Conservation (phyloP, 805 yeast genomes). For the Alloascoidea africana region DNA sequence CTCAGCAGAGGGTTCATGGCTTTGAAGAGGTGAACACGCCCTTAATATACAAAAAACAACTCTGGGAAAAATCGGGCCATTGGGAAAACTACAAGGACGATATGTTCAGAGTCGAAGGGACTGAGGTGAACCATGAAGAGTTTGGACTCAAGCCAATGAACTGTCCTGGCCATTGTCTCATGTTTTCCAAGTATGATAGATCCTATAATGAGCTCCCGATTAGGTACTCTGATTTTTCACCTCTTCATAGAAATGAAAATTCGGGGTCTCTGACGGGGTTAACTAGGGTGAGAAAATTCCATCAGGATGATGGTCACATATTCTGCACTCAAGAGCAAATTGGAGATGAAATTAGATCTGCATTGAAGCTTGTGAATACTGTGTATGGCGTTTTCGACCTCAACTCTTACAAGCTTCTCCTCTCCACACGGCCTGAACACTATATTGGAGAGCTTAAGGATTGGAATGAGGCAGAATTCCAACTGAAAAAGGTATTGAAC, state of each 20-base stretch:
- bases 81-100: conserved; percentile 92
- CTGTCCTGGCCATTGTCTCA: conserved; percentile 67
- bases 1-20: conserved; percentile 67
- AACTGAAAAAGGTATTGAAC: conserved; percentile 40
- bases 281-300: conserved; percentile 87
- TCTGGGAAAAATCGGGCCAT: conserved; percentile 91
- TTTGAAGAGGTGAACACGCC: conserved; percentile 92
- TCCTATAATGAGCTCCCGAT: conserved; percentile 81
- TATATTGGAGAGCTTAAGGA: conserved; percentile 63
- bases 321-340: conserved; percentile 78
- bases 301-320: conserved; percentile 97
- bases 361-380: conserved; percentile 58
- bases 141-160: conserved; percentile 83
- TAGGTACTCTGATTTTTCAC: conserved; percentile 76
- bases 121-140: conserved; percentile 19
- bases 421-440: conserved; percentile 78
- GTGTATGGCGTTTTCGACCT: conserved; percentile 62
- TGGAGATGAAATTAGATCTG: conserved; percentile 51
- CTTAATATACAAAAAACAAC: conserved; percentile 59
- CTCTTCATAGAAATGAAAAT: conserved; percentile 87
- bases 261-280: conserved; percentile 89
- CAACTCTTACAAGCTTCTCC: conserved; percentile 37
- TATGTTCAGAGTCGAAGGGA: conserved; percentile 60
- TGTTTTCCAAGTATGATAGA: conserved; percentile 60
- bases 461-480: conserved; percentile 75